Evolutionary conservation across 352 stramenopile species (phyloP).

Genomic region (Globisporangium echinulatum): DNA sequence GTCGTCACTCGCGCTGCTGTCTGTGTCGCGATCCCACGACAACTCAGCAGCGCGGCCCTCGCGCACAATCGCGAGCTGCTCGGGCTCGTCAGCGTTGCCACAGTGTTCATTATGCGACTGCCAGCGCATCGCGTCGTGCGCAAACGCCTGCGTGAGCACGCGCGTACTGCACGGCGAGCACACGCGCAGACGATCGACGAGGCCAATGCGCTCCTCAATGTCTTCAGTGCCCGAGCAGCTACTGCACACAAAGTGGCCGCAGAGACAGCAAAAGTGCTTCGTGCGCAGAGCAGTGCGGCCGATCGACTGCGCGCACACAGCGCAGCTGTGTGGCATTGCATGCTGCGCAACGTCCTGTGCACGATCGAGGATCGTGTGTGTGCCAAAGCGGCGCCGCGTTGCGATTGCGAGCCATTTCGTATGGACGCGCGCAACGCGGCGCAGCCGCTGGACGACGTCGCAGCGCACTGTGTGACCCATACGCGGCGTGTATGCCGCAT

Average conservation of each 20-base stretch:
- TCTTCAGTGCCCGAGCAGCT: conserved; percentile 32
- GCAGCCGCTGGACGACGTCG: conserved; percentile 11
- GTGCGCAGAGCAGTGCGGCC: conserved; percentile 9
- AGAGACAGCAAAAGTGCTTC: conserved; percentile 30
- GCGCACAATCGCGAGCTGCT: neutral
- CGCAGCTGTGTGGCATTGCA: conserved; percentile 8
- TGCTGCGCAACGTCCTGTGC: neutral
- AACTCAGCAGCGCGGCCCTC: too few relatives aligned
- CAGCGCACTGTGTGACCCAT: neutral
- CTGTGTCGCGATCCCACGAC: neutral
- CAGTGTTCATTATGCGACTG: neutral
- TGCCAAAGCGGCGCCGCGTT: conserved; percentile 15
- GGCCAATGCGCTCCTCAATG: conserved; percentile 30
- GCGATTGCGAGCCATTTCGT: conserved; percentile 15
- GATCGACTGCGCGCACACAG: conserved; percentile 7
- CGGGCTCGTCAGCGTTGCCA: neutral
- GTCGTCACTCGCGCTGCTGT: neutral
- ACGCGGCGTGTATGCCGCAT: conserved; percentile 10
- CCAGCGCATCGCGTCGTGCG: neutral
- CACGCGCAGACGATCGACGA: conserved; percentile 29
- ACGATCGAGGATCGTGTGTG: conserved; percentile 10
- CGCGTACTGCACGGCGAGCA: conserved; percentile 32
- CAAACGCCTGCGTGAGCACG: conserved; percentile 26
- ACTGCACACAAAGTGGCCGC: conserved; percentile 26
- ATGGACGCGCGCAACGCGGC: conserved; percentile 4